Base-by-base conservation (phyloP, 208 protist species). In the Trypanosoma platydactyli region DNA sequence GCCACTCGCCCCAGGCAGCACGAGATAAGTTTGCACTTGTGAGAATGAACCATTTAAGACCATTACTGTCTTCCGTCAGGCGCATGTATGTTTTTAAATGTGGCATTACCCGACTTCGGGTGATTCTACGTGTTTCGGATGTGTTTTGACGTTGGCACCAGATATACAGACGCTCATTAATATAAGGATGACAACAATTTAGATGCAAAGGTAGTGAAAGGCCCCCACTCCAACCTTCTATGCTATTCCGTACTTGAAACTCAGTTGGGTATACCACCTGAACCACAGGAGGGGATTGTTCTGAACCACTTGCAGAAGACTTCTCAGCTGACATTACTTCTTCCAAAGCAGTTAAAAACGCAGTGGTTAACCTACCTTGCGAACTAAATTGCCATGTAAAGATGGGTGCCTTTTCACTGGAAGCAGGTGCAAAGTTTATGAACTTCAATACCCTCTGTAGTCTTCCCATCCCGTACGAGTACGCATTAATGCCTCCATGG, bases 21-120 rank as follows among this genome's bases (percentile, higher is more conserved):
- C 92, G 79, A 27, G 84, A 92, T 9, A 96, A 71, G 64, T 96
- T 96, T 2, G 83, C 80, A 61, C 86, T 94, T 16, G 91, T 96
- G 22, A 96, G 45, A 12, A 93, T 63, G 51, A 84, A 81, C 86
- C 91, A 96, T 30, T 75, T 71, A 22, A 93, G 16, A 29, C 57
- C 25, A 25, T 75, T 51, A 25, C 72, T 68, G 40, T 55, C 71
- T 12, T 53, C 58, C 18, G 52, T 27, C 22, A 85, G 27, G 30
- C 73, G 71, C 5, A 81, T 79, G 69, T 96, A 96, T 18, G 84
- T 81, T 73, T 96, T 96, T 46, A 96, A 79, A 78, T 96, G 91
- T 7, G 91, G 91, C 61, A 94, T 38, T 7, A 76, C 68, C 27
- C 64, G 77, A 16, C 57, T 56, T 16, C 74, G 38, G 15, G 16